These are phyloP conservation scores for Pseudoneurospora amorphoporcata DNA, from an alignment of 495 filamentous ascomycete genomes.

Conservation along the genomic window DNA sequence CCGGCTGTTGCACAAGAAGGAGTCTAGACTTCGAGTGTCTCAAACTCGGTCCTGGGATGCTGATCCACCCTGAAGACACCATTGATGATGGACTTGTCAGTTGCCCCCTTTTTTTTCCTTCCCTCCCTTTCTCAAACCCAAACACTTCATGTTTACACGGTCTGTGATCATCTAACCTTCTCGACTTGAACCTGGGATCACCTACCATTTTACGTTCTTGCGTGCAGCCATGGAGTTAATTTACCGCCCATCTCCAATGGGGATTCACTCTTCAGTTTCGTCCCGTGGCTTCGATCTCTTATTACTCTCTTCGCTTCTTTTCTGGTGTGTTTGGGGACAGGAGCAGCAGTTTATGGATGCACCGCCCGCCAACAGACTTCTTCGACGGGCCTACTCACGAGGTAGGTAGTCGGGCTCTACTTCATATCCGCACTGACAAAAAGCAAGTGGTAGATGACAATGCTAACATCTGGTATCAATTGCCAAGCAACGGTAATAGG, in stretches of 20 bases:
- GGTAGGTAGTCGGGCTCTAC: background rate
- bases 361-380: background rate
- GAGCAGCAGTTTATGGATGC: background rate
- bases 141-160: background rate
- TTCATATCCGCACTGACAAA: too few species aligned
- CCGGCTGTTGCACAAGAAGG: background rate
- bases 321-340: background rate
- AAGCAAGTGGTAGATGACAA: too few species aligned
- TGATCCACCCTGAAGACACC: background rate
- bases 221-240: background rate
- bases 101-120: background rate
- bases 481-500: conserved; percentile 5
- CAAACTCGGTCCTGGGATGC: background rate
- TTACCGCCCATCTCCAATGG: background rate
- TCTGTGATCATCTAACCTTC: background rate
- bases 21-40: background rate
- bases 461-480: background rate
- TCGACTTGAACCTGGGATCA: background rate
- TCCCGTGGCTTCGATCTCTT: background rate
- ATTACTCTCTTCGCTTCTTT: background rate
- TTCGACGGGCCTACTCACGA: background rate
- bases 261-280: background rate
- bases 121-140: background rate
- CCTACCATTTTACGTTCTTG: background rate
- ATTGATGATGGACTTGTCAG: background rate